These are phyloP conservation scores for Acacia pycnantha DNA, from an alignment of 331 rosid species.

Conservation along the genomic window DNA sequence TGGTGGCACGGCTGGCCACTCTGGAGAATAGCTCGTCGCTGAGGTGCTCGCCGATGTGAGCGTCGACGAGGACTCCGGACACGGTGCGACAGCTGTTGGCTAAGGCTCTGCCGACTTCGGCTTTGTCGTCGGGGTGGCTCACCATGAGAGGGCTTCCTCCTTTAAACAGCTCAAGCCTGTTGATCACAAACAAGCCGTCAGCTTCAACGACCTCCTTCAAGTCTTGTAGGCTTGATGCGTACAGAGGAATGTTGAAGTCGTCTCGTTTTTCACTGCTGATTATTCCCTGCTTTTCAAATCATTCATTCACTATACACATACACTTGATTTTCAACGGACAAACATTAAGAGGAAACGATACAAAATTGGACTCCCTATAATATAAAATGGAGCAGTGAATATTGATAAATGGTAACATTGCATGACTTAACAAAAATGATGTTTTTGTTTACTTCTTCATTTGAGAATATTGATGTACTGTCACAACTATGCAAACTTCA, in stretches of 20 bases:
- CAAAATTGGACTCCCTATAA: too few species aligned
- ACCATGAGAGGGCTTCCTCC: slow-evolving; percentile 97
- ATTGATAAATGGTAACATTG: too few species aligned
- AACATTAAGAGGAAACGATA: too few species aligned
- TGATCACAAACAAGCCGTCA: slow-evolving; percentile 65
- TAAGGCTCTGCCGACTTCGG: slow-evolving; percentile 72
- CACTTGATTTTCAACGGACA: too few species aligned
- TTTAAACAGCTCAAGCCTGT: slow-evolving; percentile 87
- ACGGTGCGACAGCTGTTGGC: slow-evolving; percentile 83
- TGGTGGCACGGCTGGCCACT: slow-evolving; percentile 57
- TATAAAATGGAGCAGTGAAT: too few species aligned
- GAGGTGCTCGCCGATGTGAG: slow-evolving; percentile 84
- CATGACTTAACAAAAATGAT: too few species aligned
- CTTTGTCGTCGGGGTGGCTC: slow-evolving; percentile 61
- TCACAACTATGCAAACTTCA: too few species aligned
- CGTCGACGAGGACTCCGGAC: slow-evolving; percentile 84
- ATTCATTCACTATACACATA: background rate
- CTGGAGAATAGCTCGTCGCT: slow-evolving; percentile 69
- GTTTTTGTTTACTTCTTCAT: too few species aligned
- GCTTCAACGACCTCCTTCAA: slow-evolving; percentile 88
- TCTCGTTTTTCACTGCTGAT: slow-evolving; percentile 74
- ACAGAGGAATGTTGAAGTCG: slow-evolving; percentile 83
- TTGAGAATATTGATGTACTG: too few species aligned
- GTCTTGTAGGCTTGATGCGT: slow-evolving; percentile 86
- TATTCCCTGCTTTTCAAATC: slow-evolving; percentile 47